phyloP scores from a whole-genome alignment of 164 flowering plant species.

The Saururus chinensis region DNA sequence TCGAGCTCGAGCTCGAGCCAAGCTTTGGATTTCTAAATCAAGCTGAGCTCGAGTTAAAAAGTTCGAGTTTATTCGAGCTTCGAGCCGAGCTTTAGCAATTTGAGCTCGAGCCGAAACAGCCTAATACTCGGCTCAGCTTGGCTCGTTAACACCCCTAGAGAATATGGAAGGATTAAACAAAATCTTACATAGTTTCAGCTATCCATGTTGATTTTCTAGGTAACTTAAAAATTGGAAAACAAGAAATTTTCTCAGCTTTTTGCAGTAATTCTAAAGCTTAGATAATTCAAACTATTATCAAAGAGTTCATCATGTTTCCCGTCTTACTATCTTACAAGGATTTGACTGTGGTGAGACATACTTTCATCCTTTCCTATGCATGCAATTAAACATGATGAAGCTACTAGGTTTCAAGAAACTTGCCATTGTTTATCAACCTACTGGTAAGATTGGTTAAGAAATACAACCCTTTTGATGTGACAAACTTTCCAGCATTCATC shows the following conservation, averaged over 20 bases:
- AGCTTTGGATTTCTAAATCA: too few relatives aligned
- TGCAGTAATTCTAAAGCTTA: conserved; percentile 17
- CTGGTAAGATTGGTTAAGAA: neutral
- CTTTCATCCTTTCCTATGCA: neutral
- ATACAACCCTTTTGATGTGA: neutral
- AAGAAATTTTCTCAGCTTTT: conserved; percentile 7
- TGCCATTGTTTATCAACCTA: neutral
- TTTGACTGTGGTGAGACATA: conserved; percentile 40
- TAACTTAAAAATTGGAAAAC: too few relatives aligned
- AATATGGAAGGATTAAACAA: too few relatives aligned
- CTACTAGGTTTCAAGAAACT: neutral
- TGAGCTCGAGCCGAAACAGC: too few relatives aligned
- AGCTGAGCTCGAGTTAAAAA: too few relatives aligned
- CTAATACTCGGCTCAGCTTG: too few relatives aligned
- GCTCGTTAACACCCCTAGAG: too few relatives aligned
- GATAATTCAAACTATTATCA: conserved; percentile 33
- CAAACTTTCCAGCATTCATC: neutral
- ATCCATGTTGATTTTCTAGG: too few relatives aligned
- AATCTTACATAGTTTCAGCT: too few relatives aligned
- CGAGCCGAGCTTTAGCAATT: too few relatives aligned
- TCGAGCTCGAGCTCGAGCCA: too few relatives aligned
- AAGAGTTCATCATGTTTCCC: conserved; percentile 65
- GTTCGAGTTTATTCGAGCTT: too few relatives aligned
- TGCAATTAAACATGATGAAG: neutral
- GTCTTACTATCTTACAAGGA: conserved; percentile 40